Conservation (phyloP, 1,139 yeast genomes). For the Pichia sp. region DNA sequence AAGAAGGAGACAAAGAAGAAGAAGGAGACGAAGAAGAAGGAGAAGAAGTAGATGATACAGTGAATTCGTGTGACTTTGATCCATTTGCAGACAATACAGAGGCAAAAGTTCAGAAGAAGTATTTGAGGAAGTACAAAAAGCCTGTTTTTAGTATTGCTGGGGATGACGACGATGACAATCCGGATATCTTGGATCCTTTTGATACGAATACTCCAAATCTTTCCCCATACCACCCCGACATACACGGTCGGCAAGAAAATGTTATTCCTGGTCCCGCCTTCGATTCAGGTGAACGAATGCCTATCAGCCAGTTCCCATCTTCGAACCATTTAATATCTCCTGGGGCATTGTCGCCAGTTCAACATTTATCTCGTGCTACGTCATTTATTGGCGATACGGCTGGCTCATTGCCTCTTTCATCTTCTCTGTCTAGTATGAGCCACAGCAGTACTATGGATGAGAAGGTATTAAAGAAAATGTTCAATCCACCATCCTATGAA, state of each 20-base stretch:
- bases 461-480: slow-evolving; percentile 35
- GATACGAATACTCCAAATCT: neutral
- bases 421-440: neutral
- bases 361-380: slow-evolving; percentile 55
- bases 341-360: slow-evolving; percentile 48
- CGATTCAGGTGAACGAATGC: slow-evolving; percentile 22
- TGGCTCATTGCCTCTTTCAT: neutral
- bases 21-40: neutral
- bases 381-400: slow-evolving; percentile 33
- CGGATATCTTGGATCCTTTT: slow-evolving; percentile 4
- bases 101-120: neutral
- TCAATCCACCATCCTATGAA: slow-evolving; percentile 59
- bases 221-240: neutral
- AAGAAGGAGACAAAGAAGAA: neutral
- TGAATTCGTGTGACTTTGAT: neutral
- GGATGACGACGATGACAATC: slow-evolving; percentile 28
- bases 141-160: slow-evolving; percentile 45
- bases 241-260: neutral
- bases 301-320: slow-evolving; percentile 14
- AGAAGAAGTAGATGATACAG: neutral
- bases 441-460: slow-evolving; percentile 5
- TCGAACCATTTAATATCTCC: slow-evolving; percentile 26
- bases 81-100: slow-evolving; percentile 5
- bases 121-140: slow-evolving; percentile 7
- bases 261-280: slow-evolving; percentile 30